Conservation (phyloP, 148 eudicot genomes). For the Diospyros lotus region DNA sequence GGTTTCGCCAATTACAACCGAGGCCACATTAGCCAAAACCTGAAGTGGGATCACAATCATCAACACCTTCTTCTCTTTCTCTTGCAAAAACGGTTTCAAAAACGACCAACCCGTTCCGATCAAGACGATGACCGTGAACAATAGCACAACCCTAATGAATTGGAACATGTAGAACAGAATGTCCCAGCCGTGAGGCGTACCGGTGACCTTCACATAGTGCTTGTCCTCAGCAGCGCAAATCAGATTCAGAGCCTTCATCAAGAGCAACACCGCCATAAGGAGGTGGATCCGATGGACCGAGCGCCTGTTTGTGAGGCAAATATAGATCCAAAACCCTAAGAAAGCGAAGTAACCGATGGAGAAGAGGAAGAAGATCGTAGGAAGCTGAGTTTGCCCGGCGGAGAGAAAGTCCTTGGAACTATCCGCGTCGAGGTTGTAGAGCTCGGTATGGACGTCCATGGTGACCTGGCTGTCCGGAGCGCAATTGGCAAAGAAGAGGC, state of each 20-base stretch:
- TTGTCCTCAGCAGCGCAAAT: constrained; percentile 38
- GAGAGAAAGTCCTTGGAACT: constrained; percentile 25
- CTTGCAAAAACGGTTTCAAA: constrained; percentile 40
- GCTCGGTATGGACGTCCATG: constrained; percentile 32
- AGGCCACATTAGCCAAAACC: constrained; percentile 27
- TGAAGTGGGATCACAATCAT: constrained; percentile 36
- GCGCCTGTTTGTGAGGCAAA: constrained; percentile 12
- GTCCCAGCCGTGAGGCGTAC: constrained; percentile 48
- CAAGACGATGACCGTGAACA: constrained; percentile 32
- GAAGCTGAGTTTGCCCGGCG: constrained; percentile 22
- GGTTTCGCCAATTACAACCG: constrained; percentile 20
- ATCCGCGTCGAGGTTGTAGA: constrained; percentile 22
- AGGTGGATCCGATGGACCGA: constrained; percentile 23
- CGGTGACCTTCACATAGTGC: constrained; percentile 24
- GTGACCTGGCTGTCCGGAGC: constrained; percentile 25
- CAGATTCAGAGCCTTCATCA: constrained; percentile 28
- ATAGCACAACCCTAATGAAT: constrained; percentile 22
- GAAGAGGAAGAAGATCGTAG: constrained; percentile 25
- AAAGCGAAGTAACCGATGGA: constrained; percentile 15
- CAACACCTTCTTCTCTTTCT: constrained; percentile 31
- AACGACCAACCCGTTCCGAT: constrained; percentile 50
- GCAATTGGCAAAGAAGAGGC: constrained; percentile 32
- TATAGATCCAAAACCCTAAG: constrained; percentile 16
- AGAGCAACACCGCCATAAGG: constrained; percentile 25
- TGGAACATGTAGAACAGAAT: constrained; percentile 31